phyloP scores from a whole-genome alignment of 495 filamentous ascomycete genomes.

The Massariosphaeria phaeospora region DNA sequence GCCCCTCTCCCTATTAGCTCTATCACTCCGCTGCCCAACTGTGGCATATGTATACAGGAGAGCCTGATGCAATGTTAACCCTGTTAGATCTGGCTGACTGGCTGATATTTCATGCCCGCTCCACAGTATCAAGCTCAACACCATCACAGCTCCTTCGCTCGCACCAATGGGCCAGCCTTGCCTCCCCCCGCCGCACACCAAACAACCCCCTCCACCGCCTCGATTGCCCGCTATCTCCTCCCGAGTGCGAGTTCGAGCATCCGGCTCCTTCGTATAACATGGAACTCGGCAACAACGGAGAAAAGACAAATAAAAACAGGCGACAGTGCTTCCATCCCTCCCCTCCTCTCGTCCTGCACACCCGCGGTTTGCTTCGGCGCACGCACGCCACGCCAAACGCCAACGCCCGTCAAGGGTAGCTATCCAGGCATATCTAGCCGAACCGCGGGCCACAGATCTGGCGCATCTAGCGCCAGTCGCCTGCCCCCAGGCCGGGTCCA shows the following conservation, averaged over 20 bases:
- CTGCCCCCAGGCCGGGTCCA: no score
- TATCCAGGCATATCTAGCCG: constrained; percentile 3
- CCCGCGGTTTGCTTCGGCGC: constrained; percentile 26
- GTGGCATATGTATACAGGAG: no score
- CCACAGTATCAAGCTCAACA: no score
- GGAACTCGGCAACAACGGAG: constrained; percentile 20
- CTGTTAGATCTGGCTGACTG: no score
- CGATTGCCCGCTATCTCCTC: no score
- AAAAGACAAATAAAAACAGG: background rate
- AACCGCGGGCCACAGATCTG: constrained; percentile 3
- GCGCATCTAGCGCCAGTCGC: constrained; percentile 12
- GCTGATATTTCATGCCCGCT: no score
- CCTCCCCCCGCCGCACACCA: background rate
- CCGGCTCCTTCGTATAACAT: no score
- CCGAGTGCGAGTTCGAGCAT: no score
- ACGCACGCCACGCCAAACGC: background rate
- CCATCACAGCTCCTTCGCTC: background rate
- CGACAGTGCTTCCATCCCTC: background rate
- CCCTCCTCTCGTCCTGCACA: background rate
- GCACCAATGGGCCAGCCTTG: background rate
- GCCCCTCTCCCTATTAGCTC: no score
- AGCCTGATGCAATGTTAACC: no score
- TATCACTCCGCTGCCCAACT: no score
- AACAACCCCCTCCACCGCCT: constrained; percentile 9
- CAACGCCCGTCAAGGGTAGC: no score